phyloP scores from a whole-genome alignment of 2,329 filamentous ascomycete genomes.

The Teratosphaeria nubilosa region DNA sequence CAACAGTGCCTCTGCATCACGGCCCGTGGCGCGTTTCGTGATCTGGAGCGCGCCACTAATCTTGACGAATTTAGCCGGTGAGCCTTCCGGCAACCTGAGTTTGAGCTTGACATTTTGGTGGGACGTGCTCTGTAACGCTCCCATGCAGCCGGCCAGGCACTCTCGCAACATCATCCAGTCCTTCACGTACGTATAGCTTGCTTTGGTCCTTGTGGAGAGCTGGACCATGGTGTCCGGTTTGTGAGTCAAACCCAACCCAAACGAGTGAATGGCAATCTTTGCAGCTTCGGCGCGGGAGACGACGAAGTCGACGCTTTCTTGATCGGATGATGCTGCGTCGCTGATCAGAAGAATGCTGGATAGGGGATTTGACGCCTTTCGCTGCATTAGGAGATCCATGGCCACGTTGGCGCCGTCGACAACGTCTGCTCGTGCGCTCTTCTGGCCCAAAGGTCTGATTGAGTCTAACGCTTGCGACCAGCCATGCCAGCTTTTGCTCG shows the following conservation, averaged over 20 bases:
- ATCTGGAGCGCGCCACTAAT: slow-evolving; percentile 94
- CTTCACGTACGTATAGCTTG: slow-evolving; percentile 95
- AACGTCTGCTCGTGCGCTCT: slow-evolving; percentile 90
- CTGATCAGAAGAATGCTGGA: slow-evolving; percentile 95
- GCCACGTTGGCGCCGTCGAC: slow-evolving; percentile 96
- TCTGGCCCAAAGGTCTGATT: slow-evolving; percentile 88
- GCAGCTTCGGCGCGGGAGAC: slow-evolving; percentile 93
- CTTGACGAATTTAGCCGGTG: slow-evolving; percentile 95
- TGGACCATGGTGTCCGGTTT: slow-evolving; percentile 99
- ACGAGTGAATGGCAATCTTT: slow-evolving; percentile 96
- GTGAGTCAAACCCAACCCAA: slow-evolving; percentile 90
- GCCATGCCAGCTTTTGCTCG: slow-evolving; percentile 83
- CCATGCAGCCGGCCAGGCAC: slow-evolving; percentile 85
- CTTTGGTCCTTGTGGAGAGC: slow-evolving; percentile 87
- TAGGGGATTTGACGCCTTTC: slow-evolving; percentile 89
- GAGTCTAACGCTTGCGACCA: slow-evolving; percentile 80
- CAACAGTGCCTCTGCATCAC: slow-evolving; percentile 83
- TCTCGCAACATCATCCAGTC: slow-evolving; percentile 99
- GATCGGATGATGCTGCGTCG: slow-evolving; percentile 88
- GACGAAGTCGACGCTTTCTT: slow-evolving; percentile 94
- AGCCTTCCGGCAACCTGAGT: slow-evolving; percentile 86
- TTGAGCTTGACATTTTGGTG: slow-evolving; percentile 97
- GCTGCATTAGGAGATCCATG: slow-evolving; percentile 97
- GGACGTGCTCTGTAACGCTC: slow-evolving; percentile 85
- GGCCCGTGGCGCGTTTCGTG: slow-evolving; percentile 87